A percentile compares a stretch with the other conserved stretches of the same genome.
phyloP scores from a whole-genome alignment of 2,329 filamentous ascomycete genomes.

The Xylariaceae sp. region DNA sequence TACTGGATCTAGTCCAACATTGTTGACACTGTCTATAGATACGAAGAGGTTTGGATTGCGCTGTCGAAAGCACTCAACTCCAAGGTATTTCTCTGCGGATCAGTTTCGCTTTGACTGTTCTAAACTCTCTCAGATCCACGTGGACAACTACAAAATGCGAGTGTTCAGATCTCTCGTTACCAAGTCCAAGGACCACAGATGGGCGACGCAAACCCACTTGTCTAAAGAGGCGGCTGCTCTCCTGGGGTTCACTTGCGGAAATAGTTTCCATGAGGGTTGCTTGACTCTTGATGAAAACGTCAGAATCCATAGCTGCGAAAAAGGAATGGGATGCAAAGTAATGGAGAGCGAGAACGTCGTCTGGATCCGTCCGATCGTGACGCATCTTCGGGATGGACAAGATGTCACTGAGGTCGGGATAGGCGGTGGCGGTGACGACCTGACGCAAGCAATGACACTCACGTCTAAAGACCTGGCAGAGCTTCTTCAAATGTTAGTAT shows the following conservation, averaged over 20 bases:
- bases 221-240: slow-evolving; percentile 64
- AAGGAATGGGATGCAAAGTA: slow-evolving; percentile 59
- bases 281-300: slow-evolving; percentile 62
- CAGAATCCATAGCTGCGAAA: slow-evolving; percentile 84
- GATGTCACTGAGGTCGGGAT: slow-evolving; percentile 72
- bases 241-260: slow-evolving; percentile 72
- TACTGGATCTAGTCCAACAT: neutral
- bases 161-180: slow-evolving; percentile 66
- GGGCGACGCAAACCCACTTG: slow-evolving; percentile 41
- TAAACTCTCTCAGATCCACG: slow-evolving; percentile 59
- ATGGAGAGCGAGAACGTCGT: slow-evolving; percentile 55
- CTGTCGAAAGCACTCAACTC: slow-evolving; percentile 68
- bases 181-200: slow-evolving; percentile 39
- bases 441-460: slow-evolving; percentile 63
- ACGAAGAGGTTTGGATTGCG: slow-evolving; percentile 88
- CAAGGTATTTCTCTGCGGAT: slow-evolving; percentile 41
- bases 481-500: slow-evolving; percentile 41
- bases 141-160: slow-evolving; percentile 75
- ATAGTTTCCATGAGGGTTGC: slow-evolving; percentile 66
- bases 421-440: slow-evolving; percentile 75
- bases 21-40: slow-evolving; percentile 39
- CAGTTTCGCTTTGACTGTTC: neutral
- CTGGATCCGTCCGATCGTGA: slow-evolving; percentile 75
- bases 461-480: slow-evolving; percentile 52
- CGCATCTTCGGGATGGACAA: slow-evolving; percentile 55